A percentile compares a stretch with the other conserved stretches of the same genome.
phyloP scores from a whole-genome alignment of 805 yeast species.

The Nakazawaea holstii region DNA sequence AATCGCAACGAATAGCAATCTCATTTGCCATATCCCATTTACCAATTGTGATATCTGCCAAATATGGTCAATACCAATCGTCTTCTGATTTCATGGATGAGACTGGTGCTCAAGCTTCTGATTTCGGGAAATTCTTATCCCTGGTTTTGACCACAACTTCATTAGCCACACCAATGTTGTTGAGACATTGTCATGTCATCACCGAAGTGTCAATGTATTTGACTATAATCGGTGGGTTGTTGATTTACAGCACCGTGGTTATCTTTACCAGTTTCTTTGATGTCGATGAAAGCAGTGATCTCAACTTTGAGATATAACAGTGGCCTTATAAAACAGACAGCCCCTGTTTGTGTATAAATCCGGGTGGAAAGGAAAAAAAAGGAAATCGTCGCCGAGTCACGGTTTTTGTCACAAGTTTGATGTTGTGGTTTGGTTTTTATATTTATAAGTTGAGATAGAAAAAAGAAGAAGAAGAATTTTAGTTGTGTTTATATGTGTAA shows the following conservation, averaged over 20 bases:
- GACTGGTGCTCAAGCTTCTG: constrained; percentile 36
- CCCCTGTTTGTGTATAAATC: background rate
- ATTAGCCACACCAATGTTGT: constrained; percentile 54
- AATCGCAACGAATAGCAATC: constrained; percentile 23
- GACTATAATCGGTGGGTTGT: constrained; percentile 76
- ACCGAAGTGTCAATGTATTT: constrained; percentile 65
- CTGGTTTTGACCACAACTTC: constrained; percentile 54
- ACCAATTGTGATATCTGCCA: constrained; percentile 50
- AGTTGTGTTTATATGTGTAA: constrained; percentile 12
- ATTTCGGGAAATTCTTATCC: constrained; percentile 73
- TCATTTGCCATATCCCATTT: constrained; percentile 66
- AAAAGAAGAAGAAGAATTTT: background rate
- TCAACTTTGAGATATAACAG: constrained; percentile 19
- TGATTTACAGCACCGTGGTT: constrained; percentile 79
- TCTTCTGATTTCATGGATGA: constrained; percentile 59
- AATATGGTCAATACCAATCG: background rate
- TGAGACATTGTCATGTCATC: constrained; percentile 71
- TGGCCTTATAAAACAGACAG: no score
- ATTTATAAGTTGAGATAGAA: background rate
- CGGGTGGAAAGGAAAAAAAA: background rate
- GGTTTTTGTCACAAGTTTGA: background rate
- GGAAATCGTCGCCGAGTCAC: constrained; percentile 1
- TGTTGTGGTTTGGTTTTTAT: no score
- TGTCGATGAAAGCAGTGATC: constrained; percentile 36
- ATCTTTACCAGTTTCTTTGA: constrained; percentile 79